These are phyloP conservation scores for Xylariaceae sp. DNA, from an alignment of 2,329 filamentous ascomycete species.

Conservation along the genomic window DNA sequence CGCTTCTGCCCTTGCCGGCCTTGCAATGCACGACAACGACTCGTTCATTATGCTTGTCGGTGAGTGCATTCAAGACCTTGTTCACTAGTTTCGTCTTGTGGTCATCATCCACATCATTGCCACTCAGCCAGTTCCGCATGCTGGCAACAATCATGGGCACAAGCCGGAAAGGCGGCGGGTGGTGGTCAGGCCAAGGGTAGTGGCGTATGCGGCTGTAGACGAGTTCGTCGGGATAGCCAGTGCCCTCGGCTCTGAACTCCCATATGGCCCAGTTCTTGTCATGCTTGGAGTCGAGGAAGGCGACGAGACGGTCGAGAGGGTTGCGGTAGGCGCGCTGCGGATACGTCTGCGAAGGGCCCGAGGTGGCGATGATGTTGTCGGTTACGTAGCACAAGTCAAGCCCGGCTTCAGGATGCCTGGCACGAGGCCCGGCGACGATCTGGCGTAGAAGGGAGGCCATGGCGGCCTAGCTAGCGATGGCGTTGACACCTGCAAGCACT, in stretches of 20 bases:
- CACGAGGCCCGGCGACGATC: slow-evolving; percentile 84
- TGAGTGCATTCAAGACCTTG: slow-evolving; percentile 31
- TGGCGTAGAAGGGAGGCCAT: slow-evolving; percentile 82
- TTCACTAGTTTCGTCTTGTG: slow-evolving; percentile 23
- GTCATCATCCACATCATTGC: slow-evolving; percentile 40
- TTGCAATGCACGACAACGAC: slow-evolving; percentile 96
- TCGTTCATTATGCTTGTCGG: slow-evolving; percentile 43
- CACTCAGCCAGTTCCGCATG: slow-evolving; percentile 84
- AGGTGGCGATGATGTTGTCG: slow-evolving; percentile 69
- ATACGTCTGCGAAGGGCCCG: slow-evolving; percentile 84
- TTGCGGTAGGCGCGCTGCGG: slow-evolving; percentile 93
- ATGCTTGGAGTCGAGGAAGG: slow-evolving; percentile 85
- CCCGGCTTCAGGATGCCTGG: slow-evolving; percentile 79
- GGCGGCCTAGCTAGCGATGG: not conserved
- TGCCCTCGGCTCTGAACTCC: slow-evolving; percentile 96
- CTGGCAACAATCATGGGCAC: slow-evolving; percentile 86
- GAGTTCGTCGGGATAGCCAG: slow-evolving; percentile 87
- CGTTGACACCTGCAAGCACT: too few species aligned
- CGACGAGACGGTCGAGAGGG: slow-evolving; percentile 80
- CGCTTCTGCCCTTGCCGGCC: slow-evolving; percentile 90
- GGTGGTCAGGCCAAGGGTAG: slow-evolving; percentile 96
- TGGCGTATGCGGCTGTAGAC: slow-evolving; percentile 85
- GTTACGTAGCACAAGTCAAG: slow-evolving; percentile 97
- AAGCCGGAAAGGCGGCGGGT: slow-evolving; percentile 87
- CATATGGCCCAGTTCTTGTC: slow-evolving; percentile 87